phyloP scores from a whole-genome alignment of 768 basidiomycete genomes.

The Pseudohyphozyma bogoriensis region DNA sequence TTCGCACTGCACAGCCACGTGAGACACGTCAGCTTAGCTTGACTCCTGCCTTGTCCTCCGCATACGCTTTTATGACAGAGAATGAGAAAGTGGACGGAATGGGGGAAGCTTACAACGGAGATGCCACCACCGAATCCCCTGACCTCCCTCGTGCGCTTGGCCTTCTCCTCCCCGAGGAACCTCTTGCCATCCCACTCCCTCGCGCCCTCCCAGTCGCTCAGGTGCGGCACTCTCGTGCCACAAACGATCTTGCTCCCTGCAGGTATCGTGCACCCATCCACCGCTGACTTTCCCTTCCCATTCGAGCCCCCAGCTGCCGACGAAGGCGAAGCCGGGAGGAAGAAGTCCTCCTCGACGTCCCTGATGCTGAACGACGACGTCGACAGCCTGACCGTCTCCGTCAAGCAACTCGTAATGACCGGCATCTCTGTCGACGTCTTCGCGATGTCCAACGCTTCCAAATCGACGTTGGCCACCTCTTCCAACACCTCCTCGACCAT shows the following conservation, averaged over 20 bases:
- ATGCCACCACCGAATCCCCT: constrained; percentile 28
- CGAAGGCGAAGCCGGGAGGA: not conserved
- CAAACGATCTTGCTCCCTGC: constrained; percentile 2
- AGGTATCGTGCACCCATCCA: not conserved
- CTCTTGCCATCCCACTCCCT: constrained; percentile 17
- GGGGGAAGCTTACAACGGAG: constrained; percentile 9
- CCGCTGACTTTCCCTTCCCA: not conserved
- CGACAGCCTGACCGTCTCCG: constrained; percentile 24
- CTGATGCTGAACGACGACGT: constrained; percentile 22
- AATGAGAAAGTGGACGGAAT: not conserved
- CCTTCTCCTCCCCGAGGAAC: constrained; percentile 1
- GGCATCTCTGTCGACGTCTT: constrained; percentile 12
- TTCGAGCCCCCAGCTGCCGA: not conserved
- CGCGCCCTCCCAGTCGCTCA: constrained; percentile 9
- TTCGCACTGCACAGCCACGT: constrained; percentile 20
- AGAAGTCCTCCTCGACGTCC: constrained; percentile 7
- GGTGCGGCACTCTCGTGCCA: constrained; percentile 13
- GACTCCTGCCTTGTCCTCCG: too few relatives aligned
- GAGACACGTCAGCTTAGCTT: not conserved
- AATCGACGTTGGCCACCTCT: constrained; percentile 7
- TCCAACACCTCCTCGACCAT: constrained; percentile 1
- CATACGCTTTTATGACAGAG: too few relatives aligned
- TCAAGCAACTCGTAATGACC: constrained; percentile 16
- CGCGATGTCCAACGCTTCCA: not conserved
- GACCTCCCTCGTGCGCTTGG: constrained; percentile 7